A percentile compares a stretch with the other conserved stretches of the same genome.
Conservation (phyloP, 768 basidiomycete genomes). For the Tulasnella sp. region DNA sequence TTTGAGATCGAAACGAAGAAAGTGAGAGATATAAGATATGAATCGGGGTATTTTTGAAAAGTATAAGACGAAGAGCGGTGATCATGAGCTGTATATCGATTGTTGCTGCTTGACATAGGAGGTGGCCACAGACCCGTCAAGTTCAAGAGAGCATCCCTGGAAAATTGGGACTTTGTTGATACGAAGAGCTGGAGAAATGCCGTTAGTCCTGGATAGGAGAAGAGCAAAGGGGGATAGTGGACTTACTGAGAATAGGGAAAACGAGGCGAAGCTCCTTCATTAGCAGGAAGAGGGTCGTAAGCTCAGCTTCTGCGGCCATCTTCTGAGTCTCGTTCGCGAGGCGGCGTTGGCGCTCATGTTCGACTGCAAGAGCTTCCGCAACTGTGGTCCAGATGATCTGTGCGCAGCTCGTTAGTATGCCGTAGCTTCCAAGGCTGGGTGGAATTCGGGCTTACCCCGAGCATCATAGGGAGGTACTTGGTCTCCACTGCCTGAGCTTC, state of each 20-base stretch:
- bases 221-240: background rate
- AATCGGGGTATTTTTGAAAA: background rate
- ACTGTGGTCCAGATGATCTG: conserved; percentile 32
- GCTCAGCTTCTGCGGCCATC: conserved; percentile 23
- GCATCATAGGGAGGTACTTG: conserved; percentile 26
- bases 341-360: conserved; percentile 30
- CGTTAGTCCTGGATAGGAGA: background rate
- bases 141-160: conserved; percentile 31
- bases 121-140: conserved; percentile 16
- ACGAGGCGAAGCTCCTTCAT: conserved; percentile 23
- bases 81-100: conserved; percentile 4
- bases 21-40: conserved; percentile 11
- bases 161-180: conserved; percentile 34
- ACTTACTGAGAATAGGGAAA: conserved; percentile 32
- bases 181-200: conserved; percentile 27
- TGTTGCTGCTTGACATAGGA: background rate
- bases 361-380: conserved; percentile 32
- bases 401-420: background rate
- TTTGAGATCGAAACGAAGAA: background rate
- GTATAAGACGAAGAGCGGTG: background rate
- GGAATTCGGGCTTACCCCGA: conserved; percentile 13
- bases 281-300: conserved; percentile 12
- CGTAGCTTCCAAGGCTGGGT: background rate
- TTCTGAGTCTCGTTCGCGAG: conserved; percentile 8
- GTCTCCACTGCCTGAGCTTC: conserved; percentile 15